phyloP scores from a whole-genome alignment of 2,329 filamentous ascomycete species.

The Calonectria ilicicola region DNA sequence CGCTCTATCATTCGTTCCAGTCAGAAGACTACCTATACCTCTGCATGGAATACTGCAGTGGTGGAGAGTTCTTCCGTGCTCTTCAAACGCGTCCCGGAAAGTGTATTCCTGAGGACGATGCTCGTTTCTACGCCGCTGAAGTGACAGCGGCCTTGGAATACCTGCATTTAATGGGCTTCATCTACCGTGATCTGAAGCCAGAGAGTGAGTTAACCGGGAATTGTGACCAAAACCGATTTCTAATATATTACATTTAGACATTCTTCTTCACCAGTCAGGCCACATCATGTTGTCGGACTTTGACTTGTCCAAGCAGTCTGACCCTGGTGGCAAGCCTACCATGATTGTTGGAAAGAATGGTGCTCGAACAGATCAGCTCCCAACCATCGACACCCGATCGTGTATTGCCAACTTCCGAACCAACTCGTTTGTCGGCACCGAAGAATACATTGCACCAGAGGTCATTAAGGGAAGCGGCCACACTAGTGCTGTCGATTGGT shows the following conservation, averaged over 20 bases:
- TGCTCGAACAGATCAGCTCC: constrained; percentile 85
- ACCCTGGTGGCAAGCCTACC: constrained; percentile 92
- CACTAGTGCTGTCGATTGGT: constrained; percentile 99
- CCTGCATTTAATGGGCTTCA: constrained; percentile 98
- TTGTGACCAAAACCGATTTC: constrained; percentile 3
- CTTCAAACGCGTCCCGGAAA: constrained; percentile 97
- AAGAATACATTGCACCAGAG: constrained; percentile 98
- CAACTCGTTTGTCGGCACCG: constrained; percentile 97
- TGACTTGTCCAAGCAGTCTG: constrained; percentile 97
- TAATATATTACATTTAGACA: constrained; percentile 69
- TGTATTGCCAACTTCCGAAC: constrained; percentile 99
- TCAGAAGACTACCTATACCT: constrained; percentile 98
- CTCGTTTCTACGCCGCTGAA: constrained; percentile 96
- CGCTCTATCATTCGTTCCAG: constrained; percentile 98
- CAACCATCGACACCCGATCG: constrained; percentile 98
- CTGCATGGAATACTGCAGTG: constrained; percentile 99
- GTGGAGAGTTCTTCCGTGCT: constrained; percentile 97
- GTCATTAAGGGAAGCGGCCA: constrained; percentile 99
- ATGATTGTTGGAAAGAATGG: constrained; percentile 97
- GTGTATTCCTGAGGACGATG: constrained; percentile 96
- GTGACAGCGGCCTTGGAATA: constrained; percentile 97
- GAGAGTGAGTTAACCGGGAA: constrained; percentile 78
- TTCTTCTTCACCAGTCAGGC: constrained; percentile 97
- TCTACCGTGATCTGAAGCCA: constrained; percentile 97
- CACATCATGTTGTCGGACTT: constrained; percentile 99